These are phyloP conservation scores for Mallotus japonicus DNA, from an alignment of 441 rosid genomes.

Conservation along the genomic window DNA sequence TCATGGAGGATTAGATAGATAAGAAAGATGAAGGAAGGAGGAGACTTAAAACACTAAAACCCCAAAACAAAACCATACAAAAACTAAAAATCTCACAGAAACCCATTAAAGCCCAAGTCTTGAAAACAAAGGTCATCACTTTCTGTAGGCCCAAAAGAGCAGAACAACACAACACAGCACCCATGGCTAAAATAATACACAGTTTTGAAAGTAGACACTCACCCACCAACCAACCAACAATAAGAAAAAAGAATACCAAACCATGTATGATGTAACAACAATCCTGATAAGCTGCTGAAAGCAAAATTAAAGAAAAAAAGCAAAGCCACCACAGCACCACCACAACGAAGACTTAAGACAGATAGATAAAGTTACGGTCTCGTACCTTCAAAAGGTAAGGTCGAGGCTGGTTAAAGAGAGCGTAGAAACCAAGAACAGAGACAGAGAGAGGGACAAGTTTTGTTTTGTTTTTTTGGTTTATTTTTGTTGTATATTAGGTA, in stretches of 20 bases:
- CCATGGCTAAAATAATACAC: constrained; percentile 18
- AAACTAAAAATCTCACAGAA: constrained; percentile 27
- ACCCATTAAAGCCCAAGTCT: constrained; percentile 31
- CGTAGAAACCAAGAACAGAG: constrained; percentile 31
- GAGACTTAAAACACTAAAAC: constrained; percentile 8
- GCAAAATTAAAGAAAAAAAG: not conserved
- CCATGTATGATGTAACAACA: constrained; percentile 15
- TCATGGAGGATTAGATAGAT: constrained; percentile 36
- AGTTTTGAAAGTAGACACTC: not conserved
- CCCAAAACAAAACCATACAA: constrained; percentile 20
- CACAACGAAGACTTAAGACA: not conserved
- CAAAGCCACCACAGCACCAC: not conserved
- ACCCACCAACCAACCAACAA: not conserved
- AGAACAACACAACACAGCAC: constrained; percentile 14
- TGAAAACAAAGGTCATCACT: not conserved
- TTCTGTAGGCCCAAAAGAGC: constrained; percentile 27
- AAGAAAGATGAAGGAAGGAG: not conserved
- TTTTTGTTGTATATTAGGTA: not conserved
- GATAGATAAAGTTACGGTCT: constrained; percentile 4
- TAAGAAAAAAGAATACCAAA: not conserved
- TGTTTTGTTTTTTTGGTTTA: too few relatives aligned
- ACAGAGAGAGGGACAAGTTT: constrained; percentile 4
- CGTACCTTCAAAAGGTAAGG: constrained; percentile 32
- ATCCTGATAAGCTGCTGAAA: constrained; percentile 17
- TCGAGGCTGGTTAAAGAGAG: constrained; percentile 31